These are phyloP conservation scores for Plantago coronopus DNA, from an alignment of 305 asterid species.

Conservation along the genomic window DNA sequence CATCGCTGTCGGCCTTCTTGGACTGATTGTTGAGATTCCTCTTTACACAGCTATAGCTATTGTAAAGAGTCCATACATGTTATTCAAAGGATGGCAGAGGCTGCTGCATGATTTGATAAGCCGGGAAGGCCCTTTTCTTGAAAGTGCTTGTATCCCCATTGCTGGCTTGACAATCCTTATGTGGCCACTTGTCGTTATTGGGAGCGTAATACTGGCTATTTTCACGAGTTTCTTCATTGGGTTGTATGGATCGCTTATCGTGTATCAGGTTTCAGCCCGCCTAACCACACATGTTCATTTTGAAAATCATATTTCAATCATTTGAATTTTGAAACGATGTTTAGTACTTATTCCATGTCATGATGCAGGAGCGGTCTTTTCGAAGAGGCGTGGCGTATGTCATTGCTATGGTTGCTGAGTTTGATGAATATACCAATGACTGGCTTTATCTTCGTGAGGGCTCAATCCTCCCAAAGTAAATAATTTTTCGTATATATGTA, in stretches of 20 bases:
- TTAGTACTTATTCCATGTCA: no score
- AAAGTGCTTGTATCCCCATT: conserved; percentile 92
- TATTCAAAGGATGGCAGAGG: conserved; percentile 94
- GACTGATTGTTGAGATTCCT: conserved; percentile 84
- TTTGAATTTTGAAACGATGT: no score
- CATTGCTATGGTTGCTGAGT: conserved; percentile 91
- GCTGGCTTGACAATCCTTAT: conserved; percentile 85
- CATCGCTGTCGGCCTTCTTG: conserved; percentile 65
- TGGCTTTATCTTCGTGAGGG: conserved; percentile 96
- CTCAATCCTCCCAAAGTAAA: conserved; percentile 85
- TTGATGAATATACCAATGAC: conserved; percentile 94
- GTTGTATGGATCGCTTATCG: conserved; percentile 69
- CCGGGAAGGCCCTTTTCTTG: conserved; percentile 91
- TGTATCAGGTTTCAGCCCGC: conserved; percentile 65
- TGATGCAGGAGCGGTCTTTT: conserved; percentile 83
- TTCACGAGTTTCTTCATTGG: conserved; percentile 84
- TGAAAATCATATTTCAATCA: no score
- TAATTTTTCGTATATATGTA: neutral
- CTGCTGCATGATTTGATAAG: conserved; percentile 78
- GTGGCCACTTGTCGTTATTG: conserved; percentile 88
- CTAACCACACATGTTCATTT: conserved; percentile 7
- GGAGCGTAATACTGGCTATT: conserved; percentile 67
- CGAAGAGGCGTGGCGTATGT: conserved; percentile 71
- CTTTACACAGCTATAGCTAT: conserved; percentile 75
- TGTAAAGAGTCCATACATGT: conserved; percentile 82